Conservation (phyloP, 2,329 filamentous ascomycete species). For the Stylonectria norvegica region DNA sequence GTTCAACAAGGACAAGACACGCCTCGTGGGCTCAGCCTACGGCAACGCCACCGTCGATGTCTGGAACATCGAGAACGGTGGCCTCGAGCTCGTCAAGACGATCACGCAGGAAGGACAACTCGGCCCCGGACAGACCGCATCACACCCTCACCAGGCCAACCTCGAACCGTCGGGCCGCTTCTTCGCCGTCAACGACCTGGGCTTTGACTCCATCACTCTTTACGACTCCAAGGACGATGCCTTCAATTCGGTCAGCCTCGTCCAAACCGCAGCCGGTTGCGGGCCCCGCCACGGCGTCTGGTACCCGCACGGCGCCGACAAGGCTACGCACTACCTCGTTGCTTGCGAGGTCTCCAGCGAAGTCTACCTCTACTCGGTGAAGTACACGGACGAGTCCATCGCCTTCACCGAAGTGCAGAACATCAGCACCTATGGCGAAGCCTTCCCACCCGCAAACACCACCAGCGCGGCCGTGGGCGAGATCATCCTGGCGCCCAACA, state of each 20-base stretch:
- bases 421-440: slow-evolving; percentile 40
- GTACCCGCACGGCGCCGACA: slow-evolving; percentile 1
- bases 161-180: slow-evolving; percentile 48
- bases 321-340: slow-evolving; percentile 13
- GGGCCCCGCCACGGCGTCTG: slow-evolving; percentile 7
- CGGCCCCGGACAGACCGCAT: slow-evolving; percentile 33
- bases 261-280: slow-evolving; percentile 29
- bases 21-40: slow-evolving; percentile 45
- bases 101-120: slow-evolving; percentile 33
- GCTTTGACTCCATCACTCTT: slow-evolving; percentile 45
- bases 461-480: slow-evolving; percentile 43
- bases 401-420: slow-evolving; percentile 35
- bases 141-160: slow-evolving; percentile 47
- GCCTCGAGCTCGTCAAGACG: slow-evolving; percentile 37
- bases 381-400: slow-evolving; percentile 29
- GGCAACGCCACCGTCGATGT: slow-evolving; percentile 42
- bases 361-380: slow-evolving; percentile 9
- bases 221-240: slow-evolving; percentile 42
- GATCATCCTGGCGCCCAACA: slow-evolving; percentile 40
- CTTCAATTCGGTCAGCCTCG: slow-evolving; percentile 34
- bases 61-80: slow-evolving; percentile 40
- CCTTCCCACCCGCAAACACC: slow-evolving; percentile 33
- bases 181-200: slow-evolving; percentile 49
- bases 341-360: slow-evolving; percentile 15
- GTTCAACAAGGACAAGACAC: slow-evolving; percentile 42